Percentiles rank a stretch among this genome's conserved stretches.
Evolutionary conservation across 768 basidiomycete species (phyloP).

Genomic region (Polyporus arcularius): DNA sequence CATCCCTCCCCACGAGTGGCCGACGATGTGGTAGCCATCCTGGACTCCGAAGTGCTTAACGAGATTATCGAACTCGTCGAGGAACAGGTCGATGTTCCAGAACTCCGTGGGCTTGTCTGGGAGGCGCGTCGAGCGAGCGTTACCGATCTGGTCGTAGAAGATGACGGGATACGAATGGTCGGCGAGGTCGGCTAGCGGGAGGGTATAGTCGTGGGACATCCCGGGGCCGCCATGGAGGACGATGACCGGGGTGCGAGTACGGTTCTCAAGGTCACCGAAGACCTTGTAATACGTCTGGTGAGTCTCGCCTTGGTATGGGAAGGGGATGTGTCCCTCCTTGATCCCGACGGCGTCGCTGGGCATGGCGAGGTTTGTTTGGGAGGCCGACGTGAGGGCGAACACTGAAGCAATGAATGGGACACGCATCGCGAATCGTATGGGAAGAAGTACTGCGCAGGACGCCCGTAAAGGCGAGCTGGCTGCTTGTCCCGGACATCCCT

Average conservation of each 20-base stretch:
- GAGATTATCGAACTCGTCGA: slow-evolving; percentile 55
- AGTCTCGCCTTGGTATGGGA: slow-evolving; percentile 21
- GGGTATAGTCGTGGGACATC: slow-evolving; percentile 43
- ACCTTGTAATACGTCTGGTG: slow-evolving; percentile 48
- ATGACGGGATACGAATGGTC: slow-evolving; percentile 41
- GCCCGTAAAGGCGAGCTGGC: neutral
- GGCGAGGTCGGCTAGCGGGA: slow-evolving; percentile 39
- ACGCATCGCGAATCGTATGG: neutral
- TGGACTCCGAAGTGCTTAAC: slow-evolving; percentile 42
- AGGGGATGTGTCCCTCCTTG: slow-evolving; percentile 26
- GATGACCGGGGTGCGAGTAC: slow-evolving; percentile 40
- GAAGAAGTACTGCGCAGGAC: neutral
- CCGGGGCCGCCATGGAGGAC: slow-evolving; percentile 53
- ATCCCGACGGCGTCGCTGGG: neutral
- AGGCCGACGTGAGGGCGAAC: neutral
- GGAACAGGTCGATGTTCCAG: slow-evolving; percentile 51
- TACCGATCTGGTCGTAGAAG: slow-evolving; percentile 55
- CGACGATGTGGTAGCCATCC: slow-evolving; percentile 44
- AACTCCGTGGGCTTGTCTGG: slow-evolving; percentile 37
- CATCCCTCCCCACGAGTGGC: slow-evolving; percentile 64
- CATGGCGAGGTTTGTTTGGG: neutral
- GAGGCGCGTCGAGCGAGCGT: slow-evolving; percentile 45
- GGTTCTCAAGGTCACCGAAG: slow-evolving; percentile 39
- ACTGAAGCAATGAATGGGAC: neutral
- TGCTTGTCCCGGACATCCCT: neutral